Conservation (phyloP, 2,329 filamentous ascomycete genomes). For the Zymoseptoria passerinii region DNA sequence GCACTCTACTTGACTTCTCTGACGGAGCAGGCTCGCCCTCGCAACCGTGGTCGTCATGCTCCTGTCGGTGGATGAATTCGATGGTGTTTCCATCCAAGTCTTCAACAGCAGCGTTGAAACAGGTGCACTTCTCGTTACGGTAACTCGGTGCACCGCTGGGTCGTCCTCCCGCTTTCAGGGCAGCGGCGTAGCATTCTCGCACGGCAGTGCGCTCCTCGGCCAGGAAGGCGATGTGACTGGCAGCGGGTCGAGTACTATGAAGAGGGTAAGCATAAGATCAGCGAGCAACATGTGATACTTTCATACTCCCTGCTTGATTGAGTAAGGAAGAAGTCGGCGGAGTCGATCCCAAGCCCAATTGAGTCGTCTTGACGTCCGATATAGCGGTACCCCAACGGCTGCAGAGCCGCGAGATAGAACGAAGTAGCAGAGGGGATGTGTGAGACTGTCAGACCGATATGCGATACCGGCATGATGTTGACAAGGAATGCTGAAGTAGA, state of each 20-base stretch:
- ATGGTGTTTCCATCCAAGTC: conserved; percentile 81
- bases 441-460: conserved; percentile 60
- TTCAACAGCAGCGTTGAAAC: conserved; percentile 56
- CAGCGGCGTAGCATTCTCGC: conserved; percentile 62
- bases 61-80: conserved; percentile 59
- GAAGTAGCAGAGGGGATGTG: conserved; percentile 72
- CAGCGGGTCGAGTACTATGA: conserved; percentile 21
- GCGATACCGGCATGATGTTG: conserved; percentile 50
- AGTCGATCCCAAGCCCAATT: conserved; percentile 52
- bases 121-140: conserved; percentile 46
- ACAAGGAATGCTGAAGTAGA: conserved; percentile 7
- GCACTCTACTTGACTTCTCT: conserved; percentile 34
- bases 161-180: conserved; percentile 55
- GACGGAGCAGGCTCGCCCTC: conserved; percentile 29
- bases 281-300: not conserved
- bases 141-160: conserved; percentile 49
- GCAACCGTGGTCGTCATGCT: conserved; percentile 28
- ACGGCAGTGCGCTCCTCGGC: conserved; percentile 59
- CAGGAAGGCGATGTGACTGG: conserved; percentile 48
- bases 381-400: conserved; percentile 69
- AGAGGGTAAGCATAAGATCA: conserved; percentile 3
- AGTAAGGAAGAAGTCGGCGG: conserved; percentile 57
- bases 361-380: conserved; percentile 54
- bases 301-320: conserved; percentile 52
- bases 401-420: conserved; percentile 72